Evolutionary conservation across 768 basidiomycete genomes (phyloP).

Genomic region (Suillus lakei): DNA sequence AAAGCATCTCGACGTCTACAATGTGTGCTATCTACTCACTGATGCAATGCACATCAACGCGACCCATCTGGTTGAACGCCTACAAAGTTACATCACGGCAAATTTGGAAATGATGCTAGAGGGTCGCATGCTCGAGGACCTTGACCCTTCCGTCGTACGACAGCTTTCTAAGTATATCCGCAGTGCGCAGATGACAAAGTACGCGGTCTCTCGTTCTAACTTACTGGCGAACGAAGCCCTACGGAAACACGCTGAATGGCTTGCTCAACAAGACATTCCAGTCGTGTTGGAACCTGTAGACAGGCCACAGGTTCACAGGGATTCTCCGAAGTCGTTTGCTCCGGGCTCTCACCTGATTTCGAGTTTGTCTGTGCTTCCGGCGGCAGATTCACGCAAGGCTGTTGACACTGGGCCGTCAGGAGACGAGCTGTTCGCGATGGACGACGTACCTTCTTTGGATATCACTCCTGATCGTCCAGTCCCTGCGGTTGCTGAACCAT

Average conservation of each 20-base stretch:
- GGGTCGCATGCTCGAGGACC: slow-evolving; percentile 75
- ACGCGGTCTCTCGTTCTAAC: slow-evolving; percentile 66
- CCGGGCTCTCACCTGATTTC: slow-evolving; percentile 20
- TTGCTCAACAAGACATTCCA: slow-evolving; percentile 72
- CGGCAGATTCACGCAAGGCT: slow-evolving; percentile 9
- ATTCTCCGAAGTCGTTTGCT: slow-evolving; percentile 38
- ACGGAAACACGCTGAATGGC: slow-evolving; percentile 70
- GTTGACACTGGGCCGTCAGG: slow-evolving; percentile 31
- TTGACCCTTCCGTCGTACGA: slow-evolving; percentile 65
- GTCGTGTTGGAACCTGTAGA: slow-evolving; percentile 47
- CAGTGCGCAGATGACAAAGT: slow-evolving; percentile 63
- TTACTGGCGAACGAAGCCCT: slow-evolving; percentile 57
- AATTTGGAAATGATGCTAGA: slow-evolving; percentile 92
- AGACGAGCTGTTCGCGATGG: slow-evolving; percentile 86
- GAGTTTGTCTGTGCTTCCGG: slow-evolving; percentile 32
- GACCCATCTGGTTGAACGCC: slow-evolving; percentile 61
- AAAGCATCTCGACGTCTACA: slow-evolving; percentile 67
- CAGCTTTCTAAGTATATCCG: slow-evolving; percentile 66
- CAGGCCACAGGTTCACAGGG: slow-evolving; percentile 27
- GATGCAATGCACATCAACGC: slow-evolving; percentile 86
- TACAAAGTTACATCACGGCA: slow-evolving; percentile 79
- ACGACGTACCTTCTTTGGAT: slow-evolving; percentile 51
- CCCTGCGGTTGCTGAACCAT: slow-evolving; percentile 16
- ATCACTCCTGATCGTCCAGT: slow-evolving; percentile 22
- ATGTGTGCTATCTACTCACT: slow-evolving; percentile 77